A percentile compares a stretch with the other conserved stretches of the same genome.
These are phyloP conservation scores for Pulveroboletus sp. DNA, from an alignment of 768 basidiomycete species.

Conservation along the genomic window DNA sequence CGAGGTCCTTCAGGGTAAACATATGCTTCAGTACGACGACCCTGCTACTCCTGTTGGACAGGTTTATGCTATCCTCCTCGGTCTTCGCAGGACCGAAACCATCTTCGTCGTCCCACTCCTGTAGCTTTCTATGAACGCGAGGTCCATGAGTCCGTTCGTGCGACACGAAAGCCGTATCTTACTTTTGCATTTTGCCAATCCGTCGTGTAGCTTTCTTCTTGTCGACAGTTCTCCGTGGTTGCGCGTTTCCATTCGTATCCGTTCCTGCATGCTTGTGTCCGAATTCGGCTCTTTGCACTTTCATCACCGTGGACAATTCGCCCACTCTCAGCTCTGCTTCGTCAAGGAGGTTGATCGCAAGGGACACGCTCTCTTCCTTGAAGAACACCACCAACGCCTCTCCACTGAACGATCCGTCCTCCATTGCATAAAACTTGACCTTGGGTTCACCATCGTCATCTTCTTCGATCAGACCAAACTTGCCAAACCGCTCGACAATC, in stretches of 20 bases:
- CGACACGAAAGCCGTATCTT: conserved; percentile 1
- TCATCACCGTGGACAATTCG: conserved; percentile 67
- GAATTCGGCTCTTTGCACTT: conserved; percentile 73
- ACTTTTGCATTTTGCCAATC: conserved; percentile 89
- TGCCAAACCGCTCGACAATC: conserved; percentile 80
- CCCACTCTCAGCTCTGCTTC: conserved; percentile 89
- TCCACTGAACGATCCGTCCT: conserved; percentile 84
- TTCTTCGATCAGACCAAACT: conserved; percentile 89
- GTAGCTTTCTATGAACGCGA: conserved; percentile 61
- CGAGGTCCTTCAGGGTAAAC: conserved; percentile 84
- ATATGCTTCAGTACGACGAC: conserved; percentile 94
- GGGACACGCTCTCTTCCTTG: conserved; percentile 89
- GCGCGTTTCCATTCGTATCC: conserved; percentile 37
- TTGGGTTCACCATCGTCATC: conserved; percentile 89
- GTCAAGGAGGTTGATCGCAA: conserved; percentile 83
- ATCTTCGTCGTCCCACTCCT: conserved; percentile 93
- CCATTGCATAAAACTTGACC: conserved; percentile 91
- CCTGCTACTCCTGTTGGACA: conserved; percentile 54
- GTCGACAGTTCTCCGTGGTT: conserved; percentile 60
- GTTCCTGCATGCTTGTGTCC: conserved; percentile 54
- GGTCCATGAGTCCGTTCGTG: not conserved
- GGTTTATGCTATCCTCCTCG: conserved; percentile 40
- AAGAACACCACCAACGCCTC: conserved; percentile 96
- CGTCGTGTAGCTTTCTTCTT: conserved; percentile 73
- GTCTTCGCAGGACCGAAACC: conserved; percentile 75